These are phyloP conservation scores for Cenchrus purpureus DNA, from an alignment of 176 grass and related monocot species.

Conservation along the genomic window DNA sequence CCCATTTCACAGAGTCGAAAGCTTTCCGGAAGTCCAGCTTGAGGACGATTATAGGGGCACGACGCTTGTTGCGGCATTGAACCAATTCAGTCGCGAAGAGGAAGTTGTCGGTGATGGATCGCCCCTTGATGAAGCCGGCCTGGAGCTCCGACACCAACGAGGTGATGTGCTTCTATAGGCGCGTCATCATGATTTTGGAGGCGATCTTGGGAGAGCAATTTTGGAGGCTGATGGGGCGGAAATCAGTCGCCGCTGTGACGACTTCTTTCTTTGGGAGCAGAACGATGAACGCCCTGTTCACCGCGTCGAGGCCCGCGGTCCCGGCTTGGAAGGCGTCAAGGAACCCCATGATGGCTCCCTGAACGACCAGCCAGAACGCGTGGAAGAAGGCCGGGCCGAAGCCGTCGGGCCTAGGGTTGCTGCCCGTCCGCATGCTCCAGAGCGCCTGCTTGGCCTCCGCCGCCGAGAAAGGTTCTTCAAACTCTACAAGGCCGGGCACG, in stretches of 20 bases:
- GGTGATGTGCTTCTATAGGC: no score
- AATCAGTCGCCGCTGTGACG: no score
- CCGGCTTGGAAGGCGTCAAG: not conserved
- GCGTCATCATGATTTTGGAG: no score
- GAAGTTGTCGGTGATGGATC: no score
- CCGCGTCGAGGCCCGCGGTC: not conserved
- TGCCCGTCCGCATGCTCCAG: not conserved
- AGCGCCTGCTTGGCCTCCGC: not conserved
- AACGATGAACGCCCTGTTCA: not conserved
- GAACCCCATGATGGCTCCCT: not conserved
- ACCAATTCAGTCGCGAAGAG: not conserved
- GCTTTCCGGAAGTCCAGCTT: no score
- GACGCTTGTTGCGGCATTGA: no score
- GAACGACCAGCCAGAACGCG: not conserved
- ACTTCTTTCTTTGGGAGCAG: not conserved
- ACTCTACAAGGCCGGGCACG: not conserved
- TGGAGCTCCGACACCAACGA: not conserved
- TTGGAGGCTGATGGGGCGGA: no score
- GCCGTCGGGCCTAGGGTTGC: not conserved
- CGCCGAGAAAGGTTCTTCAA: not conserved
- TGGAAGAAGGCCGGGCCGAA: not conserved
- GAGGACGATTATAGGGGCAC: no score
- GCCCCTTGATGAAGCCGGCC: not conserved
- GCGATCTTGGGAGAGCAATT: no score
- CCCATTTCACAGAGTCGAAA: no score